Evolutionary conservation across 768 basidiomycete species (phyloP), one percentile per base, ranked within the genome.

Genomic region (Pleurotus citrinopileatus): DNA sequence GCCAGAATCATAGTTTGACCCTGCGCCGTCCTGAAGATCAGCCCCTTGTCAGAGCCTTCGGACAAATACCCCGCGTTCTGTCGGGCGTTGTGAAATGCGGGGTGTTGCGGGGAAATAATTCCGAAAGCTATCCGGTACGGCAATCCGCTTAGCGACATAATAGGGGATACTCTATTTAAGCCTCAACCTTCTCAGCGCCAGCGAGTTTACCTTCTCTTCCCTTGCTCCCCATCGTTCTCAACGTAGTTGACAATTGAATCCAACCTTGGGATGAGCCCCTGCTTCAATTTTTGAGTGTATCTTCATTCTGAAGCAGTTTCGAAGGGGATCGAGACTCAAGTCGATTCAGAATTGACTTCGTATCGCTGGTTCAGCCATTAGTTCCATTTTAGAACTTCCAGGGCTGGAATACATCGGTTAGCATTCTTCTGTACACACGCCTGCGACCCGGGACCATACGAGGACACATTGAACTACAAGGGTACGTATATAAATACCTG

Each of bases 61-160:
- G 43, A 17, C 17, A 40, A 40, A 15, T 40, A 9, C 43, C 43
- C 43, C 43, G 17, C 43, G 25, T 9, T 28, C 38, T 17, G 19
- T 13, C 38, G n/a, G 4, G 38, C 38, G n/a, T 15, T 26, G 45
- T 19, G 48, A 51, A 36, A 36, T 51, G 48, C 48, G 48, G 48
- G 48, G 48, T 37, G n/a, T 37, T 34, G 20, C 32, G 48, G 48
- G 34, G 48, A 29, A 36, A 36, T 22, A 20, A 28, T 51, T 37
- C 48, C 48, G 48, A 10, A 36, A n/a, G 28, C 25, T 34, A n/a
- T n/a, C 46, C 46, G 46, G 17, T 27, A 36, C 48, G 48, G 48
- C 32, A 51, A 36, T 32, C 48, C 32, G 48, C 32, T 51, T 17
- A 51, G 48, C 48, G 45, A 40, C 25, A n/a, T n/a, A 47, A 47